A percentile compares a stretch with the other conserved stretches of the same genome.
Conservation (phyloP, 768 basidiomycete species). For the Termitomyces sp. region DNA sequence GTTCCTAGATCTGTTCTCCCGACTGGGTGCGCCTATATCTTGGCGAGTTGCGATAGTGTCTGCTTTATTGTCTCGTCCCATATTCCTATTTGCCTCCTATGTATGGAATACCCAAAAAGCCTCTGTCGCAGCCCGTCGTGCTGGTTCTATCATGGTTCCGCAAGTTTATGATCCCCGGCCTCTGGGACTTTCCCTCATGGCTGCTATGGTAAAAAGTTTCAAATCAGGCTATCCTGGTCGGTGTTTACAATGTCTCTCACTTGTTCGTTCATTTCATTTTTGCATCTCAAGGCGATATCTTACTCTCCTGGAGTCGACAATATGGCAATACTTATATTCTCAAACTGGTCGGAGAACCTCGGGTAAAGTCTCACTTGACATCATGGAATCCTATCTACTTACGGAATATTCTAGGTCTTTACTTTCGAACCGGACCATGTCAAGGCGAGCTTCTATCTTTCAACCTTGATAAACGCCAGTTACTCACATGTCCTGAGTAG, state of each 20-base stretch:
- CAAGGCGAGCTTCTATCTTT: conserved; percentile 20
- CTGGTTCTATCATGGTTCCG: conserved; percentile 27
- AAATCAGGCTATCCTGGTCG: conserved; percentile 21
- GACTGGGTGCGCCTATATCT: not conserved
- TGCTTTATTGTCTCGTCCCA: conserved; percentile 4
- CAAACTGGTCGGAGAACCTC: conserved; percentile 22
- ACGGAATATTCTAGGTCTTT: conserved; percentile 23
- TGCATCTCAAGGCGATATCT: conserved; percentile 21
- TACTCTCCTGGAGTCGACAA: conserved; percentile 18
- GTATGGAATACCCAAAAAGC: not conserved
- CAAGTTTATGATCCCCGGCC: conserved; percentile 27
- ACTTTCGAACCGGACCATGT: conserved; percentile 42
- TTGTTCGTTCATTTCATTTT: not conserved
- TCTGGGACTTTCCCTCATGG: conserved; percentile 27
- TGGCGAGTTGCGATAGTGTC: not conserved
- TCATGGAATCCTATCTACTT: not conserved
- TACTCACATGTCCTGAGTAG: not conserved
- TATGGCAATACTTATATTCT: conserved; percentile 20
- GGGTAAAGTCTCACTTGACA: conserved; percentile 14
- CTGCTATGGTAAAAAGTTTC: conserved; percentile 15
- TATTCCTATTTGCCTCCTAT: not conserved
- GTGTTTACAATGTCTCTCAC: not conserved
- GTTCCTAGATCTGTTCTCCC: not conserved
- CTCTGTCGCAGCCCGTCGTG: not conserved
- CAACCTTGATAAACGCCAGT: not conserved